Base-by-base conservation (phyloP, 169 alveolate species). In the Plasmodium berghei region DNA sequence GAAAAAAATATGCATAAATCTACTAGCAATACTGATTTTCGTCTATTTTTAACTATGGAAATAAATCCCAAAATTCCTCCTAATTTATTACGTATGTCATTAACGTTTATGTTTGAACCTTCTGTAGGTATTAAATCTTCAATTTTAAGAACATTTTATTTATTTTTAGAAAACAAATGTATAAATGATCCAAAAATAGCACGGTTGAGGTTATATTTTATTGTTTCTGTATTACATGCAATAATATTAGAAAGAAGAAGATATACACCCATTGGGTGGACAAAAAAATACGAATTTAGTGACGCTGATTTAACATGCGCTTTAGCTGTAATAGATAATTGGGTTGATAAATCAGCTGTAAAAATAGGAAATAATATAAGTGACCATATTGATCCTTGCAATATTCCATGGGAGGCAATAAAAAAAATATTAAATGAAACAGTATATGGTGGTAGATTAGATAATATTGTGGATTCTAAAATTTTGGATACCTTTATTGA, bases 401-500 rank as follows among this genome's bases (percentile, higher is more conserved):
- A 97, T 90, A 97, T 98, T 22, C 99, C 99, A 10, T 98, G 99
- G 99, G 99, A 96, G 55, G 99, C 99, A 18, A 95, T 98, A 12
- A 96, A 98, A 72, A 96, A 98, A 20, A 92, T 97, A 34, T 92
- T 98, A 49, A 95, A 96, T 14, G 96, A 97, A 75, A 97, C 98
- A 16, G 91, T 98, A 62, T 98, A 97, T 88, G 99, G 99, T 56
- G 99, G 99, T 16, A 95, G 99, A 73, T 93, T 98, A 46, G 99
- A 98, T 93, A 98, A 97, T 92, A 98, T 96, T 71, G 98, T 96
- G 73, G 99, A 98, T 88, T 94, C 96, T 61, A 96, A 96, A 91
- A 96, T 97, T 22, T 96, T 97, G 14, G 92, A 95, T 59, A 94
- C 98, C n/a, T 92, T 97, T 24, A 97, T 97, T 20, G 96, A 97